Evolutionary conservation across 495 filamentous ascomycete genomes (phyloP).

Genomic region (Xylaria bambusicola): DNA sequence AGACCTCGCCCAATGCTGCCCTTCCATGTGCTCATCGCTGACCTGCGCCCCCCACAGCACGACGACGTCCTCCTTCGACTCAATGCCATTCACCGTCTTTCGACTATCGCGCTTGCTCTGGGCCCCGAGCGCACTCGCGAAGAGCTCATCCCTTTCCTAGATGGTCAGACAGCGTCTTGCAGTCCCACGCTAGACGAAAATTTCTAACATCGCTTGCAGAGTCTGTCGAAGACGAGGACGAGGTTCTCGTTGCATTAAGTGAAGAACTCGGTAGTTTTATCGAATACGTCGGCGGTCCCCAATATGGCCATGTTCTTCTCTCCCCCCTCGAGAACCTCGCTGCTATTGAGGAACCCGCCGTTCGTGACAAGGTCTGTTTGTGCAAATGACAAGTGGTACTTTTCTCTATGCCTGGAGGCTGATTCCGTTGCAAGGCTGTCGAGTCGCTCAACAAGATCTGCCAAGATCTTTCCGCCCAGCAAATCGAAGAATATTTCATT

Average conservation of each 20-base stretch:
- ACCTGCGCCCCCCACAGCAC: conserved; percentile 59
- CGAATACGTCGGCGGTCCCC: conserved; percentile 94
- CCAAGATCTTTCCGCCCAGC: conserved; percentile 80
- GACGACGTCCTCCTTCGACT: conserved; percentile 96
- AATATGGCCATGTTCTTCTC: conserved; percentile 92
- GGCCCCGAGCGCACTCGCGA: conserved; percentile 94
- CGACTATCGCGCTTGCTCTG: conserved; percentile 93
- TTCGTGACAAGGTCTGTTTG: conserved; percentile 82
- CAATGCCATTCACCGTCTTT: conserved; percentile 97
- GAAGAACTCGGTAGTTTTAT: conserved; percentile 95
- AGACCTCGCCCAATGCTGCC: not conserved
- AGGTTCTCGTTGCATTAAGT: conserved; percentile 94
- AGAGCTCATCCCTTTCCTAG: conserved; percentile 96
- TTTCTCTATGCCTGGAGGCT: conserved; percentile 2
- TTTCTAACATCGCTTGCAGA: conserved; percentile 58
- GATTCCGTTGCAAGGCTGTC: conserved; percentile 67
- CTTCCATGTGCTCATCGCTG: conserved; percentile 14
- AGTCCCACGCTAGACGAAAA: conserved; percentile 17
- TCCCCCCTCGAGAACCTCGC: conserved; percentile 97
- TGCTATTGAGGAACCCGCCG: conserved; percentile 95
- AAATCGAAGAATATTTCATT: conserved; percentile 96
- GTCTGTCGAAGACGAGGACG: conserved; percentile 97
- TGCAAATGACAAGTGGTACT: not conserved
- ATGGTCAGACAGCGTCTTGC: conserved; percentile 62
- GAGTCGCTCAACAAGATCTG: conserved; percentile 99